phyloP scores from a whole-genome alignment of 306 rosid species.

The Chamaecrista fasciculata region DNA sequence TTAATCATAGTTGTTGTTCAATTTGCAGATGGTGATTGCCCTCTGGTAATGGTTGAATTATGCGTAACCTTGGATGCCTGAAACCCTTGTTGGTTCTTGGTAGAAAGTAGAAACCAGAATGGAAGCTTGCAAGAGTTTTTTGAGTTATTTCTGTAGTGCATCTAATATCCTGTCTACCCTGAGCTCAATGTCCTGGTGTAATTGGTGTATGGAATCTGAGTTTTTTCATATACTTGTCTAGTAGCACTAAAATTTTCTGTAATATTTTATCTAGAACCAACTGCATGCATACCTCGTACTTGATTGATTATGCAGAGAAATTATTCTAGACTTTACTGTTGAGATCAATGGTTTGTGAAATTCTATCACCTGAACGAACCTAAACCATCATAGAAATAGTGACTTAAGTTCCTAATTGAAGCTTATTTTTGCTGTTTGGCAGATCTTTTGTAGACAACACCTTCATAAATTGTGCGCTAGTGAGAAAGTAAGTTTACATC shows the following conservation, averaged over 20 bases:
- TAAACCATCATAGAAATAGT: background rate
- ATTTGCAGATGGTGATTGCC: constrained; percentile 36
- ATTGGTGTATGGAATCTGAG: constrained; percentile 24
- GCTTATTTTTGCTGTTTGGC: background rate
- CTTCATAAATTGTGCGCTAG: background rate
- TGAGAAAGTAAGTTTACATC: too few relatives aligned
- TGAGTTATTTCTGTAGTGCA: constrained; percentile 20
- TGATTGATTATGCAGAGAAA: background rate
- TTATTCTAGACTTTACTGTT: constrained; percentile 7
- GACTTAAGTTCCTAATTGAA: background rate
- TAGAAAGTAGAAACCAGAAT: constrained; percentile 1
- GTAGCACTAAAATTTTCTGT: constrained; percentile 20
- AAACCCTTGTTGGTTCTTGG: constrained; percentile 9
- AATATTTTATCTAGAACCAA: background rate
- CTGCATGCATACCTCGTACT: constrained; percentile 2
- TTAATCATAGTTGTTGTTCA: constrained; percentile 26
- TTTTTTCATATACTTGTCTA: background rate
- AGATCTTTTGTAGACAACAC: background rate
- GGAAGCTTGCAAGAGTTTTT: constrained; percentile 29
- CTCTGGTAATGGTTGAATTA: constrained; percentile 9
- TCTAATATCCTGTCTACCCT: constrained; percentile 24
- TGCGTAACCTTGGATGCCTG: constrained; percentile 30
- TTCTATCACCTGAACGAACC: background rate
- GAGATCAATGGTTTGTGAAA: background rate
- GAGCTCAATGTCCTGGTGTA: constrained; percentile 24